A percentile compares a stretch with the other conserved stretches of the same genome.
These are phyloP conservation scores for Lipomyces kockii DNA, from an alignment of 805 yeast species.

Conservation along the genomic window DNA sequence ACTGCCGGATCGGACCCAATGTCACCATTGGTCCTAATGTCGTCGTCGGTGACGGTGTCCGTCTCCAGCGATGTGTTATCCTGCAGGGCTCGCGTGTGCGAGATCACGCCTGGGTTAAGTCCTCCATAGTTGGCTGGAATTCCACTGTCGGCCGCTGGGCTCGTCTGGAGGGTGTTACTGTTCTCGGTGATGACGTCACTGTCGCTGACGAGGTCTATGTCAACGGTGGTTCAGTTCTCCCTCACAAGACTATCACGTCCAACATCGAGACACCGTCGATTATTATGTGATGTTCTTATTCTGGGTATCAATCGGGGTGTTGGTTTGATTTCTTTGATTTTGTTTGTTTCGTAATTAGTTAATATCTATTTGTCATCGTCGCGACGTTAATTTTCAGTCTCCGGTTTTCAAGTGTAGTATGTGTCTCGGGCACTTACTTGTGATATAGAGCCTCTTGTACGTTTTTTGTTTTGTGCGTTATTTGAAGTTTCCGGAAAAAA, in stretches of 20 bases:
- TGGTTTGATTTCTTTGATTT: not conserved
- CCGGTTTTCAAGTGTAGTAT: not conserved
- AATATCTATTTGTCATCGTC: not conserved
- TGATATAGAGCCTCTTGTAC: not conserved
- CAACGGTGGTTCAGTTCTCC: conserved; percentile 98
- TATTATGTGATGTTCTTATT: conserved; percentile 70
- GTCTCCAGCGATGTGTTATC: conserved; percentile 94
- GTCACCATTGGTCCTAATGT: conserved; percentile 98
- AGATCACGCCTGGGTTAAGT: conserved; percentile 97
- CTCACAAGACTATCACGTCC: conserved; percentile 94
- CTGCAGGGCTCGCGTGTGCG: conserved; percentile 88
- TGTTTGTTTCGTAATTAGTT: not conserved
- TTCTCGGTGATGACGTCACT: conserved; percentile 98
- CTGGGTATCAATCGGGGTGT: not conserved
- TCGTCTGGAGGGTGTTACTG: conserved; percentile 96
- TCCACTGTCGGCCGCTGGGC: conserved; percentile 99
- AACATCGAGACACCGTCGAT: conserved; percentile 98
- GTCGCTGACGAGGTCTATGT: conserved; percentile 98
- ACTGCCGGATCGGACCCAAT: conserved; percentile 96
- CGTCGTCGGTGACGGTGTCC: conserved; percentile 95
- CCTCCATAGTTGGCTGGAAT: conserved; percentile 99
- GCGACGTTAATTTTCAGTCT: not conserved
- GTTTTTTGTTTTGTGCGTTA: not conserved
- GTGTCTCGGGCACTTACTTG: not conserved
- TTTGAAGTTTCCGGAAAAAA: not conserved